phyloP scores from a whole-genome alignment of 2,329 filamentous ascomycete genomes.

The Fusarium sp. region DNA sequence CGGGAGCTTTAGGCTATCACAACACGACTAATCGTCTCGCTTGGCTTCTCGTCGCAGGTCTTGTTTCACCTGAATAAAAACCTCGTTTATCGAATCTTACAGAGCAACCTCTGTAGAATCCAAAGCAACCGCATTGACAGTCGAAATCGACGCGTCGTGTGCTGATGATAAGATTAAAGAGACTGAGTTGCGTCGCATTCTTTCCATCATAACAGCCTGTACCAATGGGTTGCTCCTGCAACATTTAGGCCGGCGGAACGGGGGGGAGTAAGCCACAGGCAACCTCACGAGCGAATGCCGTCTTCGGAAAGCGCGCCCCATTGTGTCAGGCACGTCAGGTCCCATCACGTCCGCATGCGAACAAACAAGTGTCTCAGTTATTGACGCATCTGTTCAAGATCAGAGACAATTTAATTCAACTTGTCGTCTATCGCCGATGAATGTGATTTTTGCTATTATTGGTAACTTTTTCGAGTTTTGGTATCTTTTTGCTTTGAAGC shows the following conservation, averaged over 20 bases:
- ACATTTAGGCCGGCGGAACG: not conserved
- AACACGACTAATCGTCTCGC: conserved; percentile 9
- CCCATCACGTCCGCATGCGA: conserved; percentile 28
- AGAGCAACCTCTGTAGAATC: conserved; percentile 5
- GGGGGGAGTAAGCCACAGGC: not conserved
- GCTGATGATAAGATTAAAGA: conserved; percentile 14
- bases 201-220: conserved; percentile 8
- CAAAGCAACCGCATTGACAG: conserved; percentile 15
- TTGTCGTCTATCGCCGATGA: conserved; percentile 11
- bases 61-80: not conserved
- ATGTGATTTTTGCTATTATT: not conserved
- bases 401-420: conserved; percentile 17
- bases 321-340: conserved; percentile 9
- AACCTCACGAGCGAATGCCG: conserved; percentile 28
- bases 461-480: not conserved
- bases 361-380: not conserved
- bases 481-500: not conserved
- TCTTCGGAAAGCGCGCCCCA: conserved; percentile 34
- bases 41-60: conserved; percentile 2
- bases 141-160: conserved; percentile 21
- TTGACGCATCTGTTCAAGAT: conserved; percentile 21
- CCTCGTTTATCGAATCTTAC: conserved; percentile 16
- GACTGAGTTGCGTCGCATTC: conserved; percentile 23
- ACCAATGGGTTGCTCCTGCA: not conserved
- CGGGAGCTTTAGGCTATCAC: not conserved